Percentiles rank a stretch among this genome's conserved stretches.
Conservation (phyloP, 805 yeast genomes). For the Saturnispora ahearnii region DNA sequence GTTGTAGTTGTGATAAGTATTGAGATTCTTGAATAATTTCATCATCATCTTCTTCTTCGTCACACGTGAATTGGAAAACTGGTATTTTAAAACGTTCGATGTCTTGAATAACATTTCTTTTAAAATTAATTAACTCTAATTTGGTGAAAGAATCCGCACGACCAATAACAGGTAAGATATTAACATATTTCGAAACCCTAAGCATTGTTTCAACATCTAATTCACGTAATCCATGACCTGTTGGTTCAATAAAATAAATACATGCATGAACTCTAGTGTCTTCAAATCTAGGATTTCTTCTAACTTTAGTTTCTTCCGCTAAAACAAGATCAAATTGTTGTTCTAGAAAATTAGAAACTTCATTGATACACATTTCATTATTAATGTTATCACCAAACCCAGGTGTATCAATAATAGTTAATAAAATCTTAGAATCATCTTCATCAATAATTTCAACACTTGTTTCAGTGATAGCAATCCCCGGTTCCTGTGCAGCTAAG, state of each 20-base stretch:
- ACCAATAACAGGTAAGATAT: conserved; percentile 62
- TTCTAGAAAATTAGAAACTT: conserved; percentile 56
- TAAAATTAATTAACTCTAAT: conserved; percentile 49
- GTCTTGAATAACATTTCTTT: conserved; percentile 51
- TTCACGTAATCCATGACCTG: conserved; percentile 72
- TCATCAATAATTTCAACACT: conserved; percentile 54
- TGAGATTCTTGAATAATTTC: conserved; percentile 65
- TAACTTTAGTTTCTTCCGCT: conserved; percentile 79
- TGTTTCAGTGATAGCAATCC: conserved; percentile 65
- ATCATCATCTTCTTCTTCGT: conserved; percentile 55
- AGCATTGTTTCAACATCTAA: conserved; percentile 67
- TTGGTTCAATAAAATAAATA: conserved; percentile 63
- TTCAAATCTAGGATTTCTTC: conserved; percentile 74
- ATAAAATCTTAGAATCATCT: conserved; percentile 44
- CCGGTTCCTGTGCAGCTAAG: conserved; percentile 58
- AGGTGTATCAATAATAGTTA: conserved; percentile 51
- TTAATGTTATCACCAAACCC: conserved; percentile 55
- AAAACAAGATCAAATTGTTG: conserved; percentile 72
- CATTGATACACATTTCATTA: conserved; percentile 55
- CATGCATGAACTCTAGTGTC: conserved; percentile 72
- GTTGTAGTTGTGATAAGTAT: conserved; percentile 54
- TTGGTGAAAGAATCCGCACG: conserved; percentile 66
- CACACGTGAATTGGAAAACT: conserved; percentile 61
- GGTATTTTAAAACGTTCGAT: conserved; percentile 65
- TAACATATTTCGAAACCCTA: conserved; percentile 59